Base-by-base conservation (phyloP, 441 rosid species). In the Gossypium gossypioides region DNA sequence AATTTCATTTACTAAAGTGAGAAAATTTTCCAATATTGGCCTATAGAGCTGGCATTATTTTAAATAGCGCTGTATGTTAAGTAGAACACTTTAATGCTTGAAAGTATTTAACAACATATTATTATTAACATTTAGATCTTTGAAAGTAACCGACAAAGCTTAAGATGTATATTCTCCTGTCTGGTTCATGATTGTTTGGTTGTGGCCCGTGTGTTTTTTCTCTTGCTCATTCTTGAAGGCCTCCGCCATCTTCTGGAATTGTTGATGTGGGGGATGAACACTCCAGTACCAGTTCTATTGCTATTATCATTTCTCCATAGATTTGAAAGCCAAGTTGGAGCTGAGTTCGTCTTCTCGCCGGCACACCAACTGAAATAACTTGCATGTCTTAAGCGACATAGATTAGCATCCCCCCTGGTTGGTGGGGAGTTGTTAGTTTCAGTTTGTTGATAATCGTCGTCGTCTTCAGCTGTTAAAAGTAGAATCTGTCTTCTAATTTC, bases 211-310 rank as follows among this genome's bases (percentile, higher is more conserved):
- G 64, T n/a, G 59, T 37, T 56, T 74, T 51, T 76, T 68, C 50
- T 80, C 52, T 62, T 60, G 54, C 16, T 65, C 62, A 44, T 76
- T 7, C 42, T 37, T 37, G 42, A 37, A 37, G 76, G 65, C 34
- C 71, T 60, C 4, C 55, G 66, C 61, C 76, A 71, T 73, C 77
- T 78, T 74, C 76, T 73, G 44, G 86, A 54, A 29, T 74, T 75
- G 48, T 66, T 80, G 46, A 70, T 59, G 27, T 57, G 82, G 18
- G 88, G 89, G 69, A 88, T 86, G 78, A 85, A 86, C 15, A 88
- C 90, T 2, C 88, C 90, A 1, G 92, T 86, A 1, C 88, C 90
- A 1, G 89, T 84, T 68, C 88, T 87, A 56, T 60, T 75, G 6
- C 86, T 68, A 40, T 40, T 40, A 40, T 40, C 44, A 56, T 69